Evolutionary conservation across 768 basidiomycete species (phyloP).

Genomic region (Tylopilus rubrobrunneus): DNA sequence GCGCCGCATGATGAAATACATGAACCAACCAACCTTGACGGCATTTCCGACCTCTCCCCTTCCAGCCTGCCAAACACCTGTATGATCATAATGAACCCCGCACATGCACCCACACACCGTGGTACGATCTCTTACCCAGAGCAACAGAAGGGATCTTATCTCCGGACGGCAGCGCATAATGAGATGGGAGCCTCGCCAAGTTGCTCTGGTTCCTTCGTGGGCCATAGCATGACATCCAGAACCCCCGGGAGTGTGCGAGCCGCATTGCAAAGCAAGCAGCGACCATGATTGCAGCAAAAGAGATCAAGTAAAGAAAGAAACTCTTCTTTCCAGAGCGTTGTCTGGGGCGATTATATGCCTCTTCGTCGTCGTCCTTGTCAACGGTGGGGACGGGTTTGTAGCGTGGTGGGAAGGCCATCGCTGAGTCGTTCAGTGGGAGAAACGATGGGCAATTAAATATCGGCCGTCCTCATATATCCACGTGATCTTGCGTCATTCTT

Average conservation of each 20-base stretch:
- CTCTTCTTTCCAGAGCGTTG: constrained; percentile 16
- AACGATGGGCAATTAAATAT: not conserved
- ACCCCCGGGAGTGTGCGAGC: constrained; percentile 19
- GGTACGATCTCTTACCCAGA: constrained; percentile 41
- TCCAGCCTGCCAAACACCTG: constrained; percentile 62
- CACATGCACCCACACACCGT: not conserved
- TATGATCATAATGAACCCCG: constrained; percentile 1
- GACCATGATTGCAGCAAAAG: constrained; percentile 21
- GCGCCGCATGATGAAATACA: not conserved
- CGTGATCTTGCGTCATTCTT: no score
- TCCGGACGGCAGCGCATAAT: constrained; percentile 62
- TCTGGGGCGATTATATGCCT: not conserved
- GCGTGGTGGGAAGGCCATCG: constrained; percentile 22
- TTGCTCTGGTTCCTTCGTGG: constrained; percentile 20
- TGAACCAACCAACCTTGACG: constrained; percentile 45
- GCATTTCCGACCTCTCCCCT: constrained; percentile 61
- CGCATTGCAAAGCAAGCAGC: constrained; percentile 15
- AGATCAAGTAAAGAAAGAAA: constrained; percentile 20
- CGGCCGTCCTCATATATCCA: no score
- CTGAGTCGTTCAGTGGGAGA: not conserved
- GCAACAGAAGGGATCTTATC: constrained; percentile 66
- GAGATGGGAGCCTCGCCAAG: constrained; percentile 34
- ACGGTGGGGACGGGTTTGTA: constrained; percentile 24
- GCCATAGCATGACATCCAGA: constrained; percentile 17
- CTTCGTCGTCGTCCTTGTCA: constrained; percentile 13